Base-by-base conservation (phyloP, 352 stramenopile species). In the Hyaloperonospora brassicae region DNA sequence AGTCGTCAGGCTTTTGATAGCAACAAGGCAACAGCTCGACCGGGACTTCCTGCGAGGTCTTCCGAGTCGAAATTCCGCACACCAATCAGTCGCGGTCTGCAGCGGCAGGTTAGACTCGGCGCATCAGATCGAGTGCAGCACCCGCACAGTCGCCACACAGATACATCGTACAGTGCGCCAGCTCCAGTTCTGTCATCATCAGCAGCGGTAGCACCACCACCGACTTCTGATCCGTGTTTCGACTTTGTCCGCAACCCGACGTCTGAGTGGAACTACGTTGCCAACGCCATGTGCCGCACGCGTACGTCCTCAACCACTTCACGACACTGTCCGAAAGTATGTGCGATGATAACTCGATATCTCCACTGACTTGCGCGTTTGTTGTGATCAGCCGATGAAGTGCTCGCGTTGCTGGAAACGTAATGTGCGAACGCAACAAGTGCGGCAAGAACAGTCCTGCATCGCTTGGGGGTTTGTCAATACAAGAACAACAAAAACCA, bases 191-290 rank as follows among this genome's bases (percentile, higher is more conserved):
- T n/a, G n/a, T n/a, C n/a, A n/a, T n/a, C n/a, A n/a, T n/a, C n/a
- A n/a, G 43, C 59, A 21, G 38, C 52, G 9, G 44, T 38, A 25
- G 23, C 40, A 31, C 27, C 27, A 31, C 24, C 27, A n/a, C n/a
- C n/a, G n/a, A n/a, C 21, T 22, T 36, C 40, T 8, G 51, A 30
- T 17, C 58, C 57, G 30, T 27, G 50, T 10, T 75, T 88, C 30
- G 72, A 88, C 45, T 88, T 88, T 42, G 67, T 48, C 7, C 65
- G 64, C 23, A 70, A 76, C 38, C 74, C 79, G 13, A 86, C 79
- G 21, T 84, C 70, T 21, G 67, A 87, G 43, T 89, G 79, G 79
- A 52, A 57, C 11, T 87, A 87, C 64, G 36, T 54, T n/a, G 64
- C 70, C 8, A 66, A 77, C 36, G 62, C 61, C 31, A 56, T 77